A percentile compares a stretch with the other conserved stretches of the same genome.
Evolutionary conservation across 2,329 filamentous ascomycete genomes (phyloP).

Genomic region (Calonectria hongkongensis): DNA sequence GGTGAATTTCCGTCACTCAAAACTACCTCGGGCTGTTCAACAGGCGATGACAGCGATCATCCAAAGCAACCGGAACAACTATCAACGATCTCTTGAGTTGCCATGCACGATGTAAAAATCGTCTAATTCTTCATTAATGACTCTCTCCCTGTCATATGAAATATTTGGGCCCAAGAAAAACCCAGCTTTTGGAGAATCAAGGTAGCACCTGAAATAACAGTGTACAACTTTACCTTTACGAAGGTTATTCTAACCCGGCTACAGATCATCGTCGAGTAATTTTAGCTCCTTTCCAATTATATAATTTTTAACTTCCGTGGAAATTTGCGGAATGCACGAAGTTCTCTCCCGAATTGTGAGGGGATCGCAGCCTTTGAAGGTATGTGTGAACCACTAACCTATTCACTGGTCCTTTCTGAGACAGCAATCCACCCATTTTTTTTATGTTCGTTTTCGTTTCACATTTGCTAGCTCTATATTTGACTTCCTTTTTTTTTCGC

Average conservation of each 20-base stretch:
- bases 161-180: background rate
- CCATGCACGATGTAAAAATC: background rate
- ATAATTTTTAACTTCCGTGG: no score
- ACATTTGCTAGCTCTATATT: no score
- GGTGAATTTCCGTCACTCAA: background rate
- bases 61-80: constrained; percentile 19
- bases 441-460: no score
- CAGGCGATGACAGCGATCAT: constrained; percentile 8
- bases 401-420: no score
- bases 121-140: background rate
- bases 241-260: background rate
- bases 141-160: background rate
- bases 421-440: no score
- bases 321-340: no score
- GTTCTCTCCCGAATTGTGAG: no score
- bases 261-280: background rate
- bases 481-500: no score
- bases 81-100: background rate
- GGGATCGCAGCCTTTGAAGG: no score
- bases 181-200: background rate
- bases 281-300: background rate
- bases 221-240: background rate
- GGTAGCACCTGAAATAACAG: background rate
- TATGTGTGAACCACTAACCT: no score
- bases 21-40: no score